Evolutionary conservation across 768 basidiomycete species (phyloP), one percentile per base, ranked within the genome.

Genomic region (Pilatotrama ljubarskyi): DNA sequence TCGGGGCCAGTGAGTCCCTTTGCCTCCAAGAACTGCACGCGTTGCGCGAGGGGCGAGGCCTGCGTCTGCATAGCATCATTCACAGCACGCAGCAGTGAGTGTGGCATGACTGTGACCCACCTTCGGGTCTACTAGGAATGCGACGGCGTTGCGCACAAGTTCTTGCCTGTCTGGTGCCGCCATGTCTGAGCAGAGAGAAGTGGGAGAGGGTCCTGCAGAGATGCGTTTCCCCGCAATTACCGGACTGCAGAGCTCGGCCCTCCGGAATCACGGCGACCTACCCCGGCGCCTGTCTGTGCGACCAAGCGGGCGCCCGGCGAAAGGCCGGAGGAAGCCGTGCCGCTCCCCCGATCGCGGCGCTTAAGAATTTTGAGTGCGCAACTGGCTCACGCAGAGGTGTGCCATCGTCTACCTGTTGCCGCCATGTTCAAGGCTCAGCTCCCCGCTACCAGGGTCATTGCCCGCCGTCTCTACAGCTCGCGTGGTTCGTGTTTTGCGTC

Each of bases 1-100:
- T 99, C 96, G 15, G 78, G 73, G 6, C 81, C 79, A 0, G 86
- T 87, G 35, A 99, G 78, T 2, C 97, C 97, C 73, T 98, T 98
- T 6, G 93, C 88, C 68, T 97, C 90, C n/a, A 99, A 83, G 77
- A 98, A 99, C 63, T 92, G 88, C 46, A 98, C 82, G 51, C 91
- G 85, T 71, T 96, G 92, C 0, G 90, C 80, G 26, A 96, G 75
- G 1, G 93, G 80, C 2, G 94, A 91, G 36, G 86, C 77, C 68
- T 89, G 87, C 0, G 89, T 81, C 93, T 96, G 49, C 2, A 15
- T 46, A 40, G 42, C 15, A 51, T 24, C 25, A 51, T 63, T 18
- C 17, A 57, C 2, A 9, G 5, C 1, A 10, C 2, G 8, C 10
- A 3, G 22, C 36, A 2, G 7, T 53, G 5, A n/a, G 40, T 6